Base-by-base conservation (phyloP, 345 rosid genomes). In the Euphorbia lathyris region DNA sequence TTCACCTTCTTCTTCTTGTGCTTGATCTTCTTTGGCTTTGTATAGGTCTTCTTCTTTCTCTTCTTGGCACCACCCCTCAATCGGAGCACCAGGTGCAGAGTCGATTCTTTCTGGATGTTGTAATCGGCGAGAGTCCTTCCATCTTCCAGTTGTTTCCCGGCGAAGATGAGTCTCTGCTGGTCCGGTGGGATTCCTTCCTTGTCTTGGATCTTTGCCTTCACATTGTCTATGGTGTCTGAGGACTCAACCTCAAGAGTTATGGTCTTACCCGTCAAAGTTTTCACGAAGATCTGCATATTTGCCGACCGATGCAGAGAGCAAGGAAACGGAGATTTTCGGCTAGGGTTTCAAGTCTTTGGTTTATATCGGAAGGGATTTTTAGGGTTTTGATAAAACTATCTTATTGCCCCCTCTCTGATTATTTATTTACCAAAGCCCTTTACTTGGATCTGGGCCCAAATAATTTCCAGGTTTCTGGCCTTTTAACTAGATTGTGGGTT, bases 1-100 rank as follows among this genome's bases (percentile, higher is more conserved):
- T 75, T 75, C 23, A 75, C 78, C 78, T 75, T 75, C 70, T 70
- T 75, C 59, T 75, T 63, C 66, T 75, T 75, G 70, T 75, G 78
- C 66, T 75, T 75, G 70, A 75, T 75, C 70, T 69, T 75, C 47
- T 75, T 75, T 26, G 78, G 78, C 66, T 75, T 75, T 42, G 70
- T 75, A 53, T 75, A 75, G 9, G 78, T 75, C 74, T 75, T 64
- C 70, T 75, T 75, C 70, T 75, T 75, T 13, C 78, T 57, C 74
- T 75, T 75, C 74, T 58, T 75, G 13, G 74, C 74, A 0, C 78
- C 78, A 0, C 78, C 78, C 2, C 70, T 42, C 60, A 75, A 9
- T 2, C 66, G 70, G 0, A 75, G 70, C 30, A 75, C 78, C 32
- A 75, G 59, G 65, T 75, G 74, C 19, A 75, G 56, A 4, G 78